Conservation (phyloP, 2,329 filamentous ascomycete genomes). For the Exophiala sp. region DNA sequence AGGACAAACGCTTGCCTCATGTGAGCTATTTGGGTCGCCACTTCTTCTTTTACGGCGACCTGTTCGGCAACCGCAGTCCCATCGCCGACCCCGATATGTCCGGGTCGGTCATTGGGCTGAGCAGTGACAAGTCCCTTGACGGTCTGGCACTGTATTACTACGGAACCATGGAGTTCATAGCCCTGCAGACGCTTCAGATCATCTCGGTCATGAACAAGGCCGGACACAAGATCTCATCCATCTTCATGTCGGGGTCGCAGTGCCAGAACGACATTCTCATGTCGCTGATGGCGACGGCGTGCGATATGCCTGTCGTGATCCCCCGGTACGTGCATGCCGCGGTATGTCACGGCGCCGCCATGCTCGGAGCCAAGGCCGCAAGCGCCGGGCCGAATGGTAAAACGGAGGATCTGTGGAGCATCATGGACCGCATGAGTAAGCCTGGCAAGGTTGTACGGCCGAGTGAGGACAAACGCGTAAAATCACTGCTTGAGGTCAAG, state of each 20-base stretch:
- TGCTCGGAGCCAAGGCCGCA: constrained; percentile 97
- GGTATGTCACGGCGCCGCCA: constrained; percentile 95
- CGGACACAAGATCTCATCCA: constrained; percentile 82
- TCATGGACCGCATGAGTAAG: constrained; percentile 98
- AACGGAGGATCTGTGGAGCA: constrained; percentile 86
- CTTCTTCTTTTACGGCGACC: constrained; percentile 97
- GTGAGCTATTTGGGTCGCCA: constrained; percentile 85
- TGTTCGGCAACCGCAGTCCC: constrained; percentile 94
- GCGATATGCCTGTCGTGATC: constrained; percentile 88
- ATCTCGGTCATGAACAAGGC: constrained; percentile 88
- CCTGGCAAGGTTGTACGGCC: constrained; percentile 80
- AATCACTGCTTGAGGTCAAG: constrained; percentile 77
- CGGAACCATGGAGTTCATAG: constrained; percentile 95
- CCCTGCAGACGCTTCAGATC: constrained; percentile 93
- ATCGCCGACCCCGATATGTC: constrained; percentile 92
- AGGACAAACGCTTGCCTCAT: constrained; percentile 66
- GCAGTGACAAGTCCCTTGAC: constrained; percentile 80
- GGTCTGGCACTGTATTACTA: constrained; percentile 91
- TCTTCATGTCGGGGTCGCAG: constrained; percentile 98
- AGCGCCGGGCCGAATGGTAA: constrained; percentile 72
- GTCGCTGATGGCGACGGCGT: constrained; percentile 83
- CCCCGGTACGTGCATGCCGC: constrained; percentile 92
- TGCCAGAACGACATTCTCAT: constrained; percentile 95
- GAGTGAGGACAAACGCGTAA: constrained; percentile 67
- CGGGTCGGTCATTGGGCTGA: constrained; percentile 81